These are phyloP conservation scores for Dioscorea zingiberensis DNA, from an alignment of 106 monocot genomes.

Conservation along the genomic window DNA sequence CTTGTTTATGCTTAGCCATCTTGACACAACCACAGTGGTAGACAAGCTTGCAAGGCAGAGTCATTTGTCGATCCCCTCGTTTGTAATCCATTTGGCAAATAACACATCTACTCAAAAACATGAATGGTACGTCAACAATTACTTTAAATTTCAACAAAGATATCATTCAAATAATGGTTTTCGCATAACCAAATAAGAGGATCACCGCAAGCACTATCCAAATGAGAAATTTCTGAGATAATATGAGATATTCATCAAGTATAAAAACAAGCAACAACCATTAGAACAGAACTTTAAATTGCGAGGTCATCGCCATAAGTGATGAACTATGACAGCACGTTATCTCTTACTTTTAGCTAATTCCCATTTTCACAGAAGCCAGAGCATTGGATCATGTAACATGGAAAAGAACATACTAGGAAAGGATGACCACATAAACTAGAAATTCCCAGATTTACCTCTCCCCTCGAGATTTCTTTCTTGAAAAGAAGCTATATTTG, in stretches of 20 bases:
- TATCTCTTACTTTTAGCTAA: no score
- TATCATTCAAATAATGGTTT: no score
- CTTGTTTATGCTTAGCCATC: slow-evolving; percentile 93
- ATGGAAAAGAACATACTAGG: background rate
- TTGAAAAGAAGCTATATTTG: slow-evolving; percentile 84
- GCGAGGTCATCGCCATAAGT: no score
- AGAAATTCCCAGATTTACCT: slow-evolving; percentile 34
- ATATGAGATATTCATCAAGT: no score
- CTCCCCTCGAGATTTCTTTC: slow-evolving; percentile 60
- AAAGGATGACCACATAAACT: background rate
- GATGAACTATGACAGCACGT: no score
- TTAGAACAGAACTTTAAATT: background rate
- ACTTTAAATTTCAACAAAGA: no score
- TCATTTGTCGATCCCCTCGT: slow-evolving; percentile 89
- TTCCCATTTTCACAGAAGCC: no score
- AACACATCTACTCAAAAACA: slow-evolving; percentile 56
- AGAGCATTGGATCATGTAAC: no score
- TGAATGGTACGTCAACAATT: no score
- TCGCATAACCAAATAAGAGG: no score
- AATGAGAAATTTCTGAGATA: no score
- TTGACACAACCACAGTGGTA: slow-evolving; percentile 79
- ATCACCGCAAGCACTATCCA: no score
- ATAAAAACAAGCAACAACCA: background rate
- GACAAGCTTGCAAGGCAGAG: slow-evolving; percentile 86
- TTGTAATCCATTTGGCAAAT: slow-evolving; percentile 98